Conservation (phyloP, 257 asterid genomes). For the Scutellaria minor region DNA sequence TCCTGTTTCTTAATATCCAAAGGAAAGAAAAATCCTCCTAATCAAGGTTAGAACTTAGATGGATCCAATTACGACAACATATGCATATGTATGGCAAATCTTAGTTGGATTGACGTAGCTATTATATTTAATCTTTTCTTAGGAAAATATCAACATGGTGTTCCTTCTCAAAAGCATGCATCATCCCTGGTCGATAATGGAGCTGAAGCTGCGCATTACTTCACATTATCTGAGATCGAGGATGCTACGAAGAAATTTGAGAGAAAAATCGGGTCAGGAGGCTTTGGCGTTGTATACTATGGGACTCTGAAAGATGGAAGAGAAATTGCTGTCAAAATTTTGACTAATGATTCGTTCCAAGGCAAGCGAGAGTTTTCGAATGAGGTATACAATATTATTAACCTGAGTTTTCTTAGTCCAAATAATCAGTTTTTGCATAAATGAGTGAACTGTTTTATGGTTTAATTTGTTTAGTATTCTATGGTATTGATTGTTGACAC, state of each 20-base stretch:
- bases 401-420: background rate
- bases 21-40: constrained; percentile 50
- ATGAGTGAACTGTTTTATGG: background rate
- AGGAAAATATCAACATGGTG: constrained; percentile 51
- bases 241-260: constrained; percentile 81
- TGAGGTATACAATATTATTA: constrained; percentile 61
- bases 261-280: constrained; percentile 91
- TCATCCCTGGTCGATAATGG: constrained; percentile 64
- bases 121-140: constrained; percentile 17
- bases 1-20: constrained; percentile 65
- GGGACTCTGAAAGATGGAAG: constrained; percentile 79
- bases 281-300: constrained; percentile 89
- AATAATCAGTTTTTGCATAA: background rate
- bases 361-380: constrained; percentile 93
- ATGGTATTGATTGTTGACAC: constrained; percentile 21
- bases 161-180: constrained; percentile 50
- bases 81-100: constrained; percentile 6
- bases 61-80: constrained; percentile 8
- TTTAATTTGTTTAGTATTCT: background rate
- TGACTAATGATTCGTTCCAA: constrained; percentile 89
- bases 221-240: constrained; percentile 75
- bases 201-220: constrained; percentile 87
- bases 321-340: constrained; percentile 93
- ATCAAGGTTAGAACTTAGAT: constrained; percentile 54
- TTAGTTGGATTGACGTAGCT: constrained; percentile 32